Conservation (phyloP, 1,284 basidiomycete species). For the Austroboletus niveus region DNA sequence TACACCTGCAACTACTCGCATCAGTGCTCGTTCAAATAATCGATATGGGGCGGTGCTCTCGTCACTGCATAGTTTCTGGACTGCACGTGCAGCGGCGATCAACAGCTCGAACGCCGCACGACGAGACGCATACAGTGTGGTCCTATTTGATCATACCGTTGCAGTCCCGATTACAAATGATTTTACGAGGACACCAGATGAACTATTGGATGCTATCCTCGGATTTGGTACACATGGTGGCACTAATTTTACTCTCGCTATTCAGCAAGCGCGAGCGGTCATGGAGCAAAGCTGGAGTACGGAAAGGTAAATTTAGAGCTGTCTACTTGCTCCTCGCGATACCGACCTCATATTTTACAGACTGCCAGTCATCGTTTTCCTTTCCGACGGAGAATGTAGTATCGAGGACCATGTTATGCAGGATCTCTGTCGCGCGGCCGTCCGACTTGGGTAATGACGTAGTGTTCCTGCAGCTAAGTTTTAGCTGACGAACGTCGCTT, state of each 20-base stretch:
- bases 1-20: constrained; percentile 43
- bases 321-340: neutral
- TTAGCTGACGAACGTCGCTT: neutral
- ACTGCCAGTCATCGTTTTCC: constrained; percentile 59
- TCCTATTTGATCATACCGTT: constrained; percentile 45
- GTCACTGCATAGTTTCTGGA: constrained; percentile 54
- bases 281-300: constrained; percentile 55
- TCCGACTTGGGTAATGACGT: constrained; percentile 45
- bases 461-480: neutral
- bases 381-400: constrained; percentile 56
- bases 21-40: constrained; percentile 42
- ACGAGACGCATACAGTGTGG: constrained; percentile 56
- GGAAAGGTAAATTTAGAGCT: constrained; percentile 41
- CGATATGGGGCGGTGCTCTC: constrained; percentile 59
- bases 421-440: constrained; percentile 44
- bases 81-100: constrained; percentile 44
- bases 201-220: constrained; percentile 44
- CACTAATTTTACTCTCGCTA: constrained; percentile 49
- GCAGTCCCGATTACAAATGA: constrained; percentile 43
- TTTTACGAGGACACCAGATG: constrained; percentile 46
- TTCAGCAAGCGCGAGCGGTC: constrained; percentile 36
- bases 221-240: constrained; percentile 35
- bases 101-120: constrained; percentile 33
- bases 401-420: constrained; percentile 43
- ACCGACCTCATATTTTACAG: constrained; percentile 27